A percentile compares a stretch with the other conserved stretches of the same genome.
Conservation (phyloP, 2,329 filamentous ascomycete species). For the Paraphaeosphaeria sporulosa region DNA sequence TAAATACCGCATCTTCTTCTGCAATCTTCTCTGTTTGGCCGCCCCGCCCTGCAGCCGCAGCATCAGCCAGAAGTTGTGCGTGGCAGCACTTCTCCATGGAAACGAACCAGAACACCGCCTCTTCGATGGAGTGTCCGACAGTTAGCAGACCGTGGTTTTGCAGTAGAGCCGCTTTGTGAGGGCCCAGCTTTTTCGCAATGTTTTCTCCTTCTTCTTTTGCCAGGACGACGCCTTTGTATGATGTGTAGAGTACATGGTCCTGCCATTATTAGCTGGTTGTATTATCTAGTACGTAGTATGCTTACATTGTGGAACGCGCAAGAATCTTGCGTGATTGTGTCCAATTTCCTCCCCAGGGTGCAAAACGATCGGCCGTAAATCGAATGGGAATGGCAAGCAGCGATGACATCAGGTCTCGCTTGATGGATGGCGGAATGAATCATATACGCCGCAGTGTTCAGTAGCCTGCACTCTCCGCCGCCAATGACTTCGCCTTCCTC, state of each 20-base stretch:
- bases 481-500: slow-evolving; percentile 68
- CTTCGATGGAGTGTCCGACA: slow-evolving; percentile 59
- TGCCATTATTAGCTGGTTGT: slow-evolving; percentile 30
- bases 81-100: slow-evolving; percentile 63
- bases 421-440: slow-evolving; percentile 68
- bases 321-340: slow-evolving; percentile 66
- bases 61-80: slow-evolving; percentile 61
- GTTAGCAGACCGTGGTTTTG: slow-evolving; percentile 64
- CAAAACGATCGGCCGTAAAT: slow-evolving; percentile 69
- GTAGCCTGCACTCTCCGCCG: slow-evolving; percentile 57
- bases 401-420: slow-evolving; percentile 65
- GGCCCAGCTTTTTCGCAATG: slow-evolving; percentile 58
- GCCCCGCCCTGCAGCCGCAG: slow-evolving; percentile 67
- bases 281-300: neutral
- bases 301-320: slow-evolving; percentile 59
- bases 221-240: slow-evolving; percentile 63
- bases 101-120: slow-evolving; percentile 63
- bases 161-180: slow-evolving; percentile 60
- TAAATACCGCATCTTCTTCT: slow-evolving; percentile 72
- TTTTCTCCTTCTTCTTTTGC: slow-evolving; percentile 62
- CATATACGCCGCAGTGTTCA: slow-evolving; percentile 62
- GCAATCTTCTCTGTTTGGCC: slow-evolving; percentile 71
- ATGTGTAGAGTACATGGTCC: slow-evolving; percentile 62
- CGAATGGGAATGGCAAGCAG: slow-evolving; percentile 66
- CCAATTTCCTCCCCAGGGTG: slow-evolving; percentile 65